phyloP scores from a whole-genome alignment of 2,329 filamentous ascomycete genomes.

The Cercospora sp. region DNA sequence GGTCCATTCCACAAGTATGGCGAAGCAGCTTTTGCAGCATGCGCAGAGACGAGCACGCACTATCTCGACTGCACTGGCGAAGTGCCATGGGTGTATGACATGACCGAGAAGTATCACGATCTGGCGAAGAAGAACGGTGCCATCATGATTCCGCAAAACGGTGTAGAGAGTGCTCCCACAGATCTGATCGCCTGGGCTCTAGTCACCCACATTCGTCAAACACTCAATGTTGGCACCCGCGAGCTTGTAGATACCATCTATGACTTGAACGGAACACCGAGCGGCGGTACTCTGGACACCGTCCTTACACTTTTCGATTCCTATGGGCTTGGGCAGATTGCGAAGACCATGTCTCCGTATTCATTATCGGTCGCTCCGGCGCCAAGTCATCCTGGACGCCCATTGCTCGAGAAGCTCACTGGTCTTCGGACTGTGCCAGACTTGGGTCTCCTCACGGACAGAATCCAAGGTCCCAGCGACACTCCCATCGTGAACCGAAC shows the following conservation, averaged over 20 bases:
- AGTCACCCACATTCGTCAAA: constrained; percentile 54
- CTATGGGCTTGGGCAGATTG: constrained; percentile 50
- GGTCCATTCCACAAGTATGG: constrained; percentile 66
- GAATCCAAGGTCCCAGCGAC: constrained; percentile 55
- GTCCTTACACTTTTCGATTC: constrained; percentile 58
- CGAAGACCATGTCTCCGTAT: constrained; percentile 52
- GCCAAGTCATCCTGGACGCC: constrained; percentile 33
- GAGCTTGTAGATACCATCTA: constrained; percentile 56
- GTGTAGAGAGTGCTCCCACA: constrained; percentile 62
- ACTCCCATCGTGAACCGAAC: constrained; percentile 60
- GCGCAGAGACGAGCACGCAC: constrained; percentile 64
- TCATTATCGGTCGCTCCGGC: constrained; percentile 51
- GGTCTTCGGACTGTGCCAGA: constrained; percentile 57
- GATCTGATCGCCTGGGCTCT: constrained; percentile 57
- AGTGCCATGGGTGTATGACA: constrained; percentile 57
- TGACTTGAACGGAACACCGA: constrained; percentile 54
- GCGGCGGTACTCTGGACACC: constrained; percentile 65
- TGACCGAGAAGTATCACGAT: constrained; percentile 62
- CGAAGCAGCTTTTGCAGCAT: constrained; percentile 64
- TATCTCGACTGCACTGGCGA: constrained; percentile 65
- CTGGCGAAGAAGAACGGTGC: constrained; percentile 60
- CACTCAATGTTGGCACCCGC: constrained; percentile 52
- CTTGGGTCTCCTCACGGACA: constrained; percentile 59
- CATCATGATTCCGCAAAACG: constrained; percentile 62
- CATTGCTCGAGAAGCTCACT: constrained; percentile 45